Conservation (phyloP, 225 moss, liverwort and hornwort species). For the Antitrichia curtipendula region DNA sequence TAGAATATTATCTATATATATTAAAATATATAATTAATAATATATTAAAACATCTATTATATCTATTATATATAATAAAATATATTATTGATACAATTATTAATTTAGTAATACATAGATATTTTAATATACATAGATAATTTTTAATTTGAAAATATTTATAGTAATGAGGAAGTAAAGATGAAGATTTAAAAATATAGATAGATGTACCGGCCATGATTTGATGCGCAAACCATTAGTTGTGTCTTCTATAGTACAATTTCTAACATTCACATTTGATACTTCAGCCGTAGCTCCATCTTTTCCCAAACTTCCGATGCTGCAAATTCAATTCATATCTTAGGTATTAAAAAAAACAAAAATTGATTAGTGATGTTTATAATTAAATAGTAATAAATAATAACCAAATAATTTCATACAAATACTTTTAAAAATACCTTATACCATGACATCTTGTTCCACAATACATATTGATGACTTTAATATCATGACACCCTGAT, state of each 20-base stretch:
- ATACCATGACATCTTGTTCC: neutral
- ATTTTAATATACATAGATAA: no score
- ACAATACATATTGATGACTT: neutral
- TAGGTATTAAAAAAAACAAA: neutral
- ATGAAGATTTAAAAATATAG: neutral
- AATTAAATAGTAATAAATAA: no score
- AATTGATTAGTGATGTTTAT: no score
- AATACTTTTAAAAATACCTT: neutral
- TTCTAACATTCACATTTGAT: neutral
- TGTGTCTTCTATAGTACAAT: neutral
- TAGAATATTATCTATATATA: no score
- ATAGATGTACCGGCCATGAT: neutral
- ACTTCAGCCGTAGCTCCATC: neutral
- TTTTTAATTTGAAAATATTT: neutral
- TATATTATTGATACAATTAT: no score
- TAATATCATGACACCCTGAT: neutral
- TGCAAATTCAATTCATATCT: neutral
- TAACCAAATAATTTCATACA: neutral
- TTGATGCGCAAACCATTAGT: neutral
- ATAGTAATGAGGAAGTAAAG: neutral
- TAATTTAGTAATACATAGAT: no score
- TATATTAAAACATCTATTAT: no score
- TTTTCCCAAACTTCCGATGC: neutral
- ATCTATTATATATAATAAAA: no score
- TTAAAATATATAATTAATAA: no score